phyloP scores from a whole-genome alignment of 257 asterid genomes.

The Ocimum tenuiflorum region DNA sequence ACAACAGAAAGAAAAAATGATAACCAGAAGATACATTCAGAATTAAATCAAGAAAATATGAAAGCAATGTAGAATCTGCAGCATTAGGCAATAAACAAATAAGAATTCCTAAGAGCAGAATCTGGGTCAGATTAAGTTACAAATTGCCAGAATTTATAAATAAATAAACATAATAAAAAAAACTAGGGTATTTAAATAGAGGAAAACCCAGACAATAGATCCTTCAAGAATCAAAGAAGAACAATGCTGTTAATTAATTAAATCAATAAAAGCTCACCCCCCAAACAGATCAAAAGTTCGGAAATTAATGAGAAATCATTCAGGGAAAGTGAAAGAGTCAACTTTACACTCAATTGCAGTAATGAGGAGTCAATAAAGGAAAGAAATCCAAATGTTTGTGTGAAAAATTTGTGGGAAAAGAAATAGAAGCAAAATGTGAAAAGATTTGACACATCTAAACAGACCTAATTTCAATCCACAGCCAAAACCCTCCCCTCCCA shows the following conservation, averaged over 20 bases:
- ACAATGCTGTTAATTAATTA: constrained; percentile 14
- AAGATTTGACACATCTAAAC: constrained; percentile 6
- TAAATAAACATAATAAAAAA: background rate
- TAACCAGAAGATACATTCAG: constrained; percentile 26
- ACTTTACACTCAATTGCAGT: constrained; percentile 23
- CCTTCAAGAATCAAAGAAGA: constrained; percentile 25
- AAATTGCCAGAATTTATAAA: background rate
- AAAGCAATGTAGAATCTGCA: too few species aligned
- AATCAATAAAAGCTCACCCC: background rate
- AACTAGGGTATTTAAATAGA: background rate
- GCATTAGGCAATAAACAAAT: background rate
- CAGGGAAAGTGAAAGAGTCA: constrained; percentile 25
- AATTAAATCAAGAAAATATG: background rate
- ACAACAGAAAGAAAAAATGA: constrained; percentile 7
- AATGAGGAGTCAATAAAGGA: constrained; percentile 24
- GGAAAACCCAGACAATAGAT: constrained; percentile 16
- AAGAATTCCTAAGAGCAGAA: background rate
- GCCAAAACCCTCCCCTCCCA: background rate
- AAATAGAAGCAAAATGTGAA: background rate
- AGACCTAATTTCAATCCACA: constrained; percentile 12
- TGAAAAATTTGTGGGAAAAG: background rate
- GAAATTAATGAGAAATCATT: constrained; percentile 15
- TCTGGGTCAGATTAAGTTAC: background rate
- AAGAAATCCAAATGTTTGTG: constrained; percentile 19
- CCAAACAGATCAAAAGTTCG: background rate